phyloP scores from a whole-genome alignment of 345 rosid genomes.

The Arabidopsis arenosa region DNA sequence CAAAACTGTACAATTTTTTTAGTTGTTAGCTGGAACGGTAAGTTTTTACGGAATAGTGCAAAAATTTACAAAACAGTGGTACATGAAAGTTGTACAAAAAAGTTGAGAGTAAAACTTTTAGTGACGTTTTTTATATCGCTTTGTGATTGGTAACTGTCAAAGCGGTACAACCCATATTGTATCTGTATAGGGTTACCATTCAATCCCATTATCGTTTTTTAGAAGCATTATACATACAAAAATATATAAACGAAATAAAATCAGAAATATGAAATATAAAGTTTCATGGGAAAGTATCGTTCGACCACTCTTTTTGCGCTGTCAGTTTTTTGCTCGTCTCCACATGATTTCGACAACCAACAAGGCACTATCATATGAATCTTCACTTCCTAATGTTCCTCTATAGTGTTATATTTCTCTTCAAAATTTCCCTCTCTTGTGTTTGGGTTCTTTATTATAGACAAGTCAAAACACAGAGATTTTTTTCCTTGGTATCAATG shows the following conservation, averaged over 20 bases:
- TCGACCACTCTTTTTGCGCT: constrained; percentile 46
- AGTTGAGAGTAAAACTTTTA: no score
- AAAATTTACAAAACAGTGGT: no score
- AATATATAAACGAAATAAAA: neutral
- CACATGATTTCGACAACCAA: constrained; percentile 45
- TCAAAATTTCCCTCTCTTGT: neutral
- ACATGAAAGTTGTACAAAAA: no score
- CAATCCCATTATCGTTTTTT: no score
- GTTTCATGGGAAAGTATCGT: constrained; percentile 41
- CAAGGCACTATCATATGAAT: constrained; percentile 38
- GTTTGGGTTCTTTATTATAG: neutral
- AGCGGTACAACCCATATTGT: no score
- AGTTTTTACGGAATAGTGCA: no score
- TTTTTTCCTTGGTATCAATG: neutral
- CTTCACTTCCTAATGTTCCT: constrained; percentile 23
- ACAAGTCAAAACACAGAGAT: neutral
- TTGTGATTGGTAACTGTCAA: no score
- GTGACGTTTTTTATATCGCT: no score
- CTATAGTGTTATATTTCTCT: neutral
- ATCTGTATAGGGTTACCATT: no score
- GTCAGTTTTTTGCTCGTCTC: constrained; percentile 41
- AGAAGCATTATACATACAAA: neutral
- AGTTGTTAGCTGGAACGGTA: no score
- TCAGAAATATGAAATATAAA: constrained; percentile 1
- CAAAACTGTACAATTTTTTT: no score